Evolutionary conservation across 1,284 basidiomycete genomes (phyloP), one percentile per base, ranked within the genome.

Genomic region (Austroboletus rostrupii): DNA sequence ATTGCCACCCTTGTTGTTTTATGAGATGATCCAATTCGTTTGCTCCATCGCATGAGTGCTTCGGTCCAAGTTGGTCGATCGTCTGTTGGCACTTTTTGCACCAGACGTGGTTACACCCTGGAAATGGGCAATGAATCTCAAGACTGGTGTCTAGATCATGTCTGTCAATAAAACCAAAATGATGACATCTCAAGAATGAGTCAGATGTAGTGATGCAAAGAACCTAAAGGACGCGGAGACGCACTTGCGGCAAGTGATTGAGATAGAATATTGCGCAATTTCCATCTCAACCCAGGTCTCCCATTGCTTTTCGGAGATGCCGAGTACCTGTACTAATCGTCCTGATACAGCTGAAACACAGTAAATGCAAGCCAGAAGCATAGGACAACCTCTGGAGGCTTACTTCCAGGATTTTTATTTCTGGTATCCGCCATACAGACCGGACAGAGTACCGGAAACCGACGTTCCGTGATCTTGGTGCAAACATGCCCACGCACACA

Each of bases 391-490:
- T n/a, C n/a, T 40, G 29, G 31, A 31, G 11, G 36, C 75, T 55
- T 49, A 78, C 77, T 66, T 50, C 71, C 72, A 38, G 73, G 71
- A n/a, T 70, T 67, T 29, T 56, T 44, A n/a, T 60, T 58, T 35
- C 43, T 57, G 40, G 59, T 60, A 19, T 68, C 62, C 7, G 71
- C 67, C 20, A 67, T 60, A 55, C 84, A 86, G 2, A 70, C 61
- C 0, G 85, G 84, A 58, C 84, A 86, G 8, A 77, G 56, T 14
- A 85, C 77, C 0, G 84, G 83, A 55, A 77, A 85, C 10, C 73
- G 72, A 51, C 74, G 75, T 39, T 82, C 75, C 9, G 67, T 59
- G 23, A 86, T 67, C 58, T 78, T 78, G 12, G 70, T 61, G 7
- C 57, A 56, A 20, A 80, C 68, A 54, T 83, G 75, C 3, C 64